These are phyloP conservation scores for Entamoeba dispar DNA, from an alignment of 208 protist species.

Conservation along the genomic window DNA sequence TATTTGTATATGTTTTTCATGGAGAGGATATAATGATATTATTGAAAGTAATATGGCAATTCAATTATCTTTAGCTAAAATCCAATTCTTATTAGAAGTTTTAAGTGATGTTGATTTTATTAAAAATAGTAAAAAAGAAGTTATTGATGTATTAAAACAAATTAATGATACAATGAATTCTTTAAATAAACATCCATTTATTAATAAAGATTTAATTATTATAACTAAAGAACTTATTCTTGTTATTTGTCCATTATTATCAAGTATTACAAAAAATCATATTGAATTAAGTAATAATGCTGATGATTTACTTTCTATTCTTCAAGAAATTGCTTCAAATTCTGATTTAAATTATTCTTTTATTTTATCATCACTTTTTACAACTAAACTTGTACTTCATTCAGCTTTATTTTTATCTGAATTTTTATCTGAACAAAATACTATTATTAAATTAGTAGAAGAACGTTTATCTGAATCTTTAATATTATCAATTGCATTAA, in stretches of 20 bases:
- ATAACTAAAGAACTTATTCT: neutral
- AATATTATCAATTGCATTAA: neutral
- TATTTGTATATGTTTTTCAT: neutral
- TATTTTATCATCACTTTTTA: neutral
- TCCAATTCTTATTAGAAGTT: neutral
- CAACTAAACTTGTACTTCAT: neutral
- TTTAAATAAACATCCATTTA: neutral
- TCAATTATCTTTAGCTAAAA: neutral
- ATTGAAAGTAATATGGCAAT: neutral
- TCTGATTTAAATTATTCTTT: neutral
- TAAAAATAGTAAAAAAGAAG: neutral
- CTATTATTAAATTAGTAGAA: neutral
- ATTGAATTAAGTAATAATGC: neutral
- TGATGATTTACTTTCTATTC: neutral
- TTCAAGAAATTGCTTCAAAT: neutral
- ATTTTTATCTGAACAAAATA: neutral
- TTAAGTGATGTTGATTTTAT: neutral
- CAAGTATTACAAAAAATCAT: neutral
- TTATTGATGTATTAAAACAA: neutral
- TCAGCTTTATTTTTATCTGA: neutral
- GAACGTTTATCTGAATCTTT: neutral
- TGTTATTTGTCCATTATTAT: neutral
- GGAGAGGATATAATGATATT: neutral
- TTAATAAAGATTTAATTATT: neutral
- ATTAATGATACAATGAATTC: neutral